A percentile compares a stretch with the other conserved stretches of the same genome.
Evolutionary conservation across 2,329 filamentous ascomycete genomes (phyloP).

Genomic region (Macrophomina phaseolina): DNA sequence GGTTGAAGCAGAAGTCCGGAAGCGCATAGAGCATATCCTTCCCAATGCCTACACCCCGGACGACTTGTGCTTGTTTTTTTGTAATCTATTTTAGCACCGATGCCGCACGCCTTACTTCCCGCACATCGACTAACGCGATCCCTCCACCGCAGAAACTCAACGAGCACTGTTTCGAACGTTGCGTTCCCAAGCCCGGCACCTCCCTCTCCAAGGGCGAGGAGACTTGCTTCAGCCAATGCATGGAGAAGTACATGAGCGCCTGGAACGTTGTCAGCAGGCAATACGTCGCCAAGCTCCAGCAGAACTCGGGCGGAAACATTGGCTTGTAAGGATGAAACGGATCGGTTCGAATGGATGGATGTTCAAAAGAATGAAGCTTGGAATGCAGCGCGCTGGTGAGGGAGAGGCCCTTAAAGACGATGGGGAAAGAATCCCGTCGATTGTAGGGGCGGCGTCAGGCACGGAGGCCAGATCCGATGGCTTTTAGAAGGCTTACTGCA

Average conservation of each 20-base stretch:
- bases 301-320: slow-evolving; percentile 6
- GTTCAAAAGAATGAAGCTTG: too few relatives aligned
- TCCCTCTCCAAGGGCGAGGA: slow-evolving; percentile 57
- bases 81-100: background rate
- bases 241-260: slow-evolving; percentile 62
- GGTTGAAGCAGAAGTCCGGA: too few relatives aligned
- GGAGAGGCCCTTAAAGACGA: background rate
- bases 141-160: slow-evolving; percentile 55
- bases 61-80: background rate
- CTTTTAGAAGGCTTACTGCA: background rate
- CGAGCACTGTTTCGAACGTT: slow-evolving; percentile 63
- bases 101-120: background rate
- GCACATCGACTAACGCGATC: background rate
- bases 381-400: too few relatives aligned
- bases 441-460: background rate
- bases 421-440: background rate
- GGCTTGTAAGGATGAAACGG: background rate
- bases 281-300: slow-evolving; percentile 56
- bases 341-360: too few relatives aligned
- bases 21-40: too few relatives aligned
- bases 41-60: too few relatives aligned
- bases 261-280: slow-evolving; percentile 59
- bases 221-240: slow-evolving; percentile 57
- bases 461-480: background rate
- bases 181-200: slow-evolving; percentile 58